Evolutionary conservation across 139 green algal genomes (phyloP).

Genomic region (Chlamydomonas sp.): DNA sequence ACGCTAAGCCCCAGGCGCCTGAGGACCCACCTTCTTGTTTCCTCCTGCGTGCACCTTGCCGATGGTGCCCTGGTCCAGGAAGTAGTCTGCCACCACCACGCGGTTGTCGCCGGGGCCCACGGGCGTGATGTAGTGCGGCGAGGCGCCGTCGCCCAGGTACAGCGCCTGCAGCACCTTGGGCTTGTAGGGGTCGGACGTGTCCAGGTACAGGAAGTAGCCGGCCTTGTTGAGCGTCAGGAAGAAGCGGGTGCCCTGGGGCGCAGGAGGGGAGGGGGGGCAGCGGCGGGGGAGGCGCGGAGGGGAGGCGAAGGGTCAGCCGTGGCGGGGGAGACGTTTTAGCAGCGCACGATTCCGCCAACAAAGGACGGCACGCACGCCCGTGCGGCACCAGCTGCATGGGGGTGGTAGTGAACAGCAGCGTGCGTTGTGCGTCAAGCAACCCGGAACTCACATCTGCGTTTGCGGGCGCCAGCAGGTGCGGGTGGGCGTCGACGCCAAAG

Average conservation of each 20-base stretch:
- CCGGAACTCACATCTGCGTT: background rate
- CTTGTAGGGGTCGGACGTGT: slow-evolving; percentile 4
- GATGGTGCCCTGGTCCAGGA: background rate
- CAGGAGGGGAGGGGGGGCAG: too few relatives aligned
- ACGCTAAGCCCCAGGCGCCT: too few relatives aligned
- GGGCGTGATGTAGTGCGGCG: background rate
- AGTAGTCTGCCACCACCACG: background rate
- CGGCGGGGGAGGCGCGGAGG: too few relatives aligned
- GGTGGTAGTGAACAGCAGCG: background rate
- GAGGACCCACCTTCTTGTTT: background rate
- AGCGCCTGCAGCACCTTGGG: background rate
- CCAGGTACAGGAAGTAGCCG: slow-evolving; percentile 3
- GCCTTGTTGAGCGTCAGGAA: background rate
- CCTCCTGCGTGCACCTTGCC: background rate
- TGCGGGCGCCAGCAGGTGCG: slow-evolving; percentile 10
- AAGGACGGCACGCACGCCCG: background rate
- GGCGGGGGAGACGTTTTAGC: background rate
- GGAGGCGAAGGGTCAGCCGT: background rate
- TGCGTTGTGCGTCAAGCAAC: too few relatives aligned
- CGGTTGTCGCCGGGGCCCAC: background rate
- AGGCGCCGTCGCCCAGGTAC: background rate
- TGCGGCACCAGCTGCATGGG: background rate
- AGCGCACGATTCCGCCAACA: background rate
- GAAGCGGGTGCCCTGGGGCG: background rate
- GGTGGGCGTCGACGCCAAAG: slow-evolving; percentile 13